Conservation (phyloP, 192 early-diverging fungal genomes). For the Dispira parvispora region DNA sequence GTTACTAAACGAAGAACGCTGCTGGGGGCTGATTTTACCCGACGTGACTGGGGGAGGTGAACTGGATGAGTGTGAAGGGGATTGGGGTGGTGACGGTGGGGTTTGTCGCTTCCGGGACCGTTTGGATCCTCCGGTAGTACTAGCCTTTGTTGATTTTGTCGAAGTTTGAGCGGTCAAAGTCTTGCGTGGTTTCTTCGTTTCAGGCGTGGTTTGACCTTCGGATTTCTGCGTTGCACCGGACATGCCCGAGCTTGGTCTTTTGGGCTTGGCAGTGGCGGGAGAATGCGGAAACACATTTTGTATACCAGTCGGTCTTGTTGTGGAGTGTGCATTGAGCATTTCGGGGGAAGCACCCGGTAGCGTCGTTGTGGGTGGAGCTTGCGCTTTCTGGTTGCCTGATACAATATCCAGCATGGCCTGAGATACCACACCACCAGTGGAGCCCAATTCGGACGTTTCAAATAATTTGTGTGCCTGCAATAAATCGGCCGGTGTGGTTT, state of each 20-base stretch:
- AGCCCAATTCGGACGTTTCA: too few relatives aligned
- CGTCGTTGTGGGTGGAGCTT: neutral
- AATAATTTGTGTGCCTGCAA: neutral
- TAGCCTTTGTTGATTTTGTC: neutral
- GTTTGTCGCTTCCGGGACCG: slow-evolving; percentile 6
- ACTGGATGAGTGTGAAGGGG: slow-evolving; percentile 5
- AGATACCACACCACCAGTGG: neutral
- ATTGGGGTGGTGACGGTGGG: slow-evolving; percentile 3
- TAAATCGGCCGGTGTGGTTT: neutral
- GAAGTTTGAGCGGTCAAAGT: neutral
- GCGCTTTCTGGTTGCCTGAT: neutral
- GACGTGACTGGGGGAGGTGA: neutral
- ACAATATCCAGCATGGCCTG: neutral
- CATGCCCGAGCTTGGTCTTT: neutral
- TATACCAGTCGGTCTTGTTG: neutral
- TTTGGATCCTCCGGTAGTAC: neutral
- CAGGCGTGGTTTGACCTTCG: neutral
- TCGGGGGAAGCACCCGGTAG: neutral
- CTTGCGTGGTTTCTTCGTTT: neutral
- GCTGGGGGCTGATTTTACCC: neutral
- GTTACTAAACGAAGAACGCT: too few relatives aligned
- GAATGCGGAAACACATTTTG: neutral
- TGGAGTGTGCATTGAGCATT: neutral
- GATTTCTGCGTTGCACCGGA: neutral
- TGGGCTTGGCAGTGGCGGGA: neutral